Base-by-base conservation (phyloP, 345 rosid genomes). In the Schrenkiella parvula region DNA sequence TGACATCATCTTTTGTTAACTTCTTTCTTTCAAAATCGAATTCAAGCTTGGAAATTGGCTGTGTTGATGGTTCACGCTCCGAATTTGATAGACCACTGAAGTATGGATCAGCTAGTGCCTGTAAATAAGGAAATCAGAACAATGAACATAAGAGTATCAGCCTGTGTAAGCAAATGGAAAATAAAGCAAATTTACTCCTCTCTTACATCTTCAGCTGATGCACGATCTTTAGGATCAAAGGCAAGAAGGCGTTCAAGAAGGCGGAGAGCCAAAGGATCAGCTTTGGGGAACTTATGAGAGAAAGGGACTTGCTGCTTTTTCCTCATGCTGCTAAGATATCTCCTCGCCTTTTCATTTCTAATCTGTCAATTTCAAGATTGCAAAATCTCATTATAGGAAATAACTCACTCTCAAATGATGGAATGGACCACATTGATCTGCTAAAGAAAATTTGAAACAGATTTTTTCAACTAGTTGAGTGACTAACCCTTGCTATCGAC, bases 141-240 rank as follows among this genome's bases (percentile, higher is more conserved):
- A 31, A 12, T 12, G 38, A 25, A 48, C 23, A 48, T 15, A 41
- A 18, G 58, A 56, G 35, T 38, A 41, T 55, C 31, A 18, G 50
- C 41, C 15, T 32, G 37, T 32, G 38, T 12, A 42, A 29, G 5
- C 5, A 17, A 39, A 23, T 4, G 15, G 4, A 12, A 48, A 46
- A 6, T 14, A 17, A 28, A 46, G 11, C 54, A 52, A 53, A 28
- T 34, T 35, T 15, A 32, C 25, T 51, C n/a, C 43, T 46, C 32
- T 53, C 59, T 65, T 38, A 89, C 98, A 75, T 87, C 97, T 72
- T 89, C 96, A 66, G 99, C 97, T 22, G 93, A 78, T 35, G 84
- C 97, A 46, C 97, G 99, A 76, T 95, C 97, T 81, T 95, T 95
- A 2, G 99, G 96, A 89, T 95, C 99, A 84, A 95, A 95, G 43